Evolutionary conservation across 257 asterid genomes (phyloP), one percentile per base, ranked within the genome.

Genomic region (Prunella vulgaris): DNA sequence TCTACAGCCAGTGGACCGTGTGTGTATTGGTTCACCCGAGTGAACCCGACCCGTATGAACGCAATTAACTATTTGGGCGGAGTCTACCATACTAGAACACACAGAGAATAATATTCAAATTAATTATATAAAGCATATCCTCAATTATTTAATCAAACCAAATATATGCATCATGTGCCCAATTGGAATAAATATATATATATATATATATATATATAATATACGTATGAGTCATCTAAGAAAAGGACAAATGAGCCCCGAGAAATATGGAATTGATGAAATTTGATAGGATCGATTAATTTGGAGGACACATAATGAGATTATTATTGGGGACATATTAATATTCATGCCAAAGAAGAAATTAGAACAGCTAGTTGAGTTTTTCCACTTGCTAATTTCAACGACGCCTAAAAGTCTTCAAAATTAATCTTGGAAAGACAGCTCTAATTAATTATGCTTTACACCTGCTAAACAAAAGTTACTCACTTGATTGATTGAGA

Each of bases 381-480:
- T 67, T 78, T 66, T 67, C 80, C 61, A 68, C 76, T 73, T 46
- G 70, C 60, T n/a, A 52, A n/a, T 60, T 68, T 64, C 74, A 56
- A 76, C 84, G 59, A 73, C 78, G 66, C 21, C 69, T 59, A 18
- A 76, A 74, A 74, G 76, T 75, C 83, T 70, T 65, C 58, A 22
- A 33, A 51, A 60, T n/a, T n/a, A n/a, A n/a, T 66, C 69, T 22
- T 68, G 44, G 42, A 22, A 44, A 40, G 64, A 60, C 76, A 63
- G 27, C 61, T 61, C 71, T 22, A 35, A 35, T 44, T 18, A 48
- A 64, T 30, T 49, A 14, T 1, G 44, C 76, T 54, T 53, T 65
- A 64, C 76, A 70, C 79, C 77, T 74, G 77, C 78, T 71, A 58
- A 58, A 79, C n/a, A 69, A 77, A 7, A 5, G 69, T 28, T 60